Evolutionary conservation across 345 rosid species (phyloP).

Genomic region (Eucalyptus sp.): DNA sequence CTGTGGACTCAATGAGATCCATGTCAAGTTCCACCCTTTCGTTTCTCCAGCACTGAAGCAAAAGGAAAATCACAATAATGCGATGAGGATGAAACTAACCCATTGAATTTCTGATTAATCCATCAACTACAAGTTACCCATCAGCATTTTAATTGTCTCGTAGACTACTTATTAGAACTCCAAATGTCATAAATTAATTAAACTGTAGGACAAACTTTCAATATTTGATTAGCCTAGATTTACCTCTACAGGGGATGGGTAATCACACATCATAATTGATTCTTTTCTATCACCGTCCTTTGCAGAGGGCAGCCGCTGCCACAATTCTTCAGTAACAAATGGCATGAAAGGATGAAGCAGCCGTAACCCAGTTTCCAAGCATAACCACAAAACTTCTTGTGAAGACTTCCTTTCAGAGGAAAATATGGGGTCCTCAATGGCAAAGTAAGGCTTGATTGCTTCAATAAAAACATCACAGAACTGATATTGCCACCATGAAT

Average conservation of each 20-base stretch:
- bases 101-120: neutral
- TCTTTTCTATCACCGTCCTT: conserved; percentile 27
- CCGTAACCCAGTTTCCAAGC: conserved; percentile 74
- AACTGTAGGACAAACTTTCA: neutral
- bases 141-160: neutral
- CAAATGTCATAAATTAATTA: neutral
- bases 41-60: conserved; percentile 53
- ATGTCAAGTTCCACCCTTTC: conserved; percentile 61
- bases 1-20: conserved; percentile 61
- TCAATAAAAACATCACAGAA: conserved; percentile 93
- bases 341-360: conserved; percentile 98
- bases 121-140: neutral
- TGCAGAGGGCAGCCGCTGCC: conserved; percentile 82
- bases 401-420: conserved; percentile 58
- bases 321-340: conserved; percentile 83
- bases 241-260: conserved; percentile 63
- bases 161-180: neutral
- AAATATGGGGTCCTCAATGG: conserved; percentile 36
- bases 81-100: neutral
- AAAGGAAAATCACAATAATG: neutral
- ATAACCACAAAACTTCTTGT: conserved; percentile 60
- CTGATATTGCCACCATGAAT: conserved; percentile 97
- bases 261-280: conserved; percentile 74
- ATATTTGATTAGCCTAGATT: neutral
- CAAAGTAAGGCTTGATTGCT: conserved; percentile 77